Percentiles rank a stretch among this genome's conserved stretches.
Evolutionary conservation across 2,329 filamentous ascomycete genomes (phyloP).

Genomic region (Colletotrichum tanaceti): DNA sequence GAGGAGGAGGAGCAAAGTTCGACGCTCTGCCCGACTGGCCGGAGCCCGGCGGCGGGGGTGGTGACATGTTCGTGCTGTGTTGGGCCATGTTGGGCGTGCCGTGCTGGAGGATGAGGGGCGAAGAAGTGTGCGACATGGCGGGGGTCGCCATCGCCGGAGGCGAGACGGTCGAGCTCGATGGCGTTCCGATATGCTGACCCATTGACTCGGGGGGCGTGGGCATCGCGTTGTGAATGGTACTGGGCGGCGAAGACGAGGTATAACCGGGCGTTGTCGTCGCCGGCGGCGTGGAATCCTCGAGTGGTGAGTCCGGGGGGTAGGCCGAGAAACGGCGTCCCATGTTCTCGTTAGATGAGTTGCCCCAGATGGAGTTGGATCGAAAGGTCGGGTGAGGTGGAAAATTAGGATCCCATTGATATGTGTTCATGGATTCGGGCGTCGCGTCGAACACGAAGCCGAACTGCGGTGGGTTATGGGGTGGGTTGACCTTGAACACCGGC

Average conservation of each 20-base stretch:
- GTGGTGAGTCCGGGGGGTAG: conserved; percentile 67
- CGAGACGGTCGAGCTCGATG: conserved; percentile 33
- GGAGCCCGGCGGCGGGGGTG: conserved; percentile 43
- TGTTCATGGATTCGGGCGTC: conserved; percentile 64
- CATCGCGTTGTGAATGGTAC: conserved; percentile 44
- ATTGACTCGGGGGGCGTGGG: conserved; percentile 60
- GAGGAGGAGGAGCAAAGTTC: conserved; percentile 56
- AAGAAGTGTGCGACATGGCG: conserved; percentile 47
- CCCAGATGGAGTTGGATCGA: conserved; percentile 75
- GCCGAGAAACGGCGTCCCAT: conserved; percentile 71
- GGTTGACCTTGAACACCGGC: conserved; percentile 55
- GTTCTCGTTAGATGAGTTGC: conserved; percentile 66
- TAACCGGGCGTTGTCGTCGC: conserved; percentile 45
- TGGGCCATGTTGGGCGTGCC: conserved; percentile 30
- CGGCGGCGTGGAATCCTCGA: conserved; percentile 52
- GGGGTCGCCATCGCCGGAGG: conserved; percentile 40
- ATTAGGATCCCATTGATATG: conserved; percentile 57
- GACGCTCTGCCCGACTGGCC: conserved; percentile 44
- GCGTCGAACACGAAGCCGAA: conserved; percentile 70
- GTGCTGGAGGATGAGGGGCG: conserved; percentile 45
- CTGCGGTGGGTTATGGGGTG: conserved; percentile 65
- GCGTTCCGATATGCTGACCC: conserved; percentile 42
- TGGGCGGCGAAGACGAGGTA: conserved; percentile 41
- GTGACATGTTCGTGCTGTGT: conserved; percentile 48
- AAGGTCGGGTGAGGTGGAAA: conserved; percentile 64